phyloP scores from a whole-genome alignment of 164 flowering plant species.

The Nymphaea thermarum region DNA sequence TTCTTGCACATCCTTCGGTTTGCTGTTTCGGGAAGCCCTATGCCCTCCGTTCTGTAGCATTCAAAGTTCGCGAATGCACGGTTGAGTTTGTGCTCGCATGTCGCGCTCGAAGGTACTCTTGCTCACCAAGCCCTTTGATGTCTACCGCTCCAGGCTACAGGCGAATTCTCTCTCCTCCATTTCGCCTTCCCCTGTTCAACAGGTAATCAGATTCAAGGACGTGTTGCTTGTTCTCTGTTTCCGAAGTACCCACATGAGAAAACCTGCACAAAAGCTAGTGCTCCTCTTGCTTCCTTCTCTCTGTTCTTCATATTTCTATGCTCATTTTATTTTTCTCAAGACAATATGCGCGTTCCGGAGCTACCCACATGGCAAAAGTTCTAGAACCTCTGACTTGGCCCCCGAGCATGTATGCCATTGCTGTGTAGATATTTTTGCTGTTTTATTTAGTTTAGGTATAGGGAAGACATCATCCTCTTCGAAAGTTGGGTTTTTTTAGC shows the following conservation, averaged over 20 bases:
- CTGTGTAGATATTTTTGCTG: not conserved
- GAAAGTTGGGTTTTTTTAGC: not conserved
- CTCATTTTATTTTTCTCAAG: too few relatives aligned
- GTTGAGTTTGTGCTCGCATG: constrained; percentile 17
- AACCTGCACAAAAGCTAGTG: too few relatives aligned
- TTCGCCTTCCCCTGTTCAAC: not conserved
- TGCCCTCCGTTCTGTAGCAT: too few relatives aligned
- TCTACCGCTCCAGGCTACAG: not conserved
- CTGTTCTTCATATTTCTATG: too few relatives aligned
- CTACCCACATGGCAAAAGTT: not conserved
- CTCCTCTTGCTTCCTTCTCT: too few relatives aligned
- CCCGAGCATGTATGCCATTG: not conserved
- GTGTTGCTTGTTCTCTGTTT: not conserved
- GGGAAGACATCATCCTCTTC: too few relatives aligned
- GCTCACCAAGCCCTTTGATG: constrained; percentile 51
- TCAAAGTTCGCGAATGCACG: too few relatives aligned
- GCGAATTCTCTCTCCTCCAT: not conserved
- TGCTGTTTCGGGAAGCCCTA: too few relatives aligned
- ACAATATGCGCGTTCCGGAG: not conserved
- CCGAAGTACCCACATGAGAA: not conserved
- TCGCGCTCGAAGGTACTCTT: constrained; percentile 38
- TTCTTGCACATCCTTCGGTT: too few relatives aligned
- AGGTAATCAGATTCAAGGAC: not conserved
- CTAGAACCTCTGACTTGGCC: not conserved
- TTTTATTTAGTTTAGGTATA: not conserved